A percentile compares a stretch with the other conserved stretches of the same genome.
phyloP scores from a whole-genome alignment of 768 basidiomycete species.

The Lanmaoa rubissima region DNA sequence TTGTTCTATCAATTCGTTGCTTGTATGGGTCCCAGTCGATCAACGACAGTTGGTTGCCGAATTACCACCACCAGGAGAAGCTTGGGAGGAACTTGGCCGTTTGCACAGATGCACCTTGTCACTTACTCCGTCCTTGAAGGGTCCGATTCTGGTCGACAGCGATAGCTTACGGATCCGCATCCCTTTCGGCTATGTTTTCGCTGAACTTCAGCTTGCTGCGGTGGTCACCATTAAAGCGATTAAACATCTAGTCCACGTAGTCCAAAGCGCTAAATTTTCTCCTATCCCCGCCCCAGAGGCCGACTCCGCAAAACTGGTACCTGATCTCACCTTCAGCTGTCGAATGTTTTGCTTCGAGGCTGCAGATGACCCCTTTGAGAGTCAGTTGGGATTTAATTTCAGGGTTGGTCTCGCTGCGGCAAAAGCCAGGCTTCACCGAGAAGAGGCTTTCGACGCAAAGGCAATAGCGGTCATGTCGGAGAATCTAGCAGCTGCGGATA shows the following conservation, averaged over 20 bases:
- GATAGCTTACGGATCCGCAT: constrained; percentile 75
- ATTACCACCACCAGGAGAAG: constrained; percentile 29
- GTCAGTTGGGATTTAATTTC: constrained; percentile 70
- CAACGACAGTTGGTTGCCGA: constrained; percentile 35
- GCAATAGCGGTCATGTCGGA: constrained; percentile 55
- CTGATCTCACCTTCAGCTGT: constrained; percentile 57
- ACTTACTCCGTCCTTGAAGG: constrained; percentile 30
- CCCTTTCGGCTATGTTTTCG: constrained; percentile 73
- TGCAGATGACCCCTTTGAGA: constrained; percentile 83
- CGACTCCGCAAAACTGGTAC: constrained; percentile 72
- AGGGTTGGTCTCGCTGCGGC: constrained; percentile 71
- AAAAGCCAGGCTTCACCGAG: constrained; percentile 64
- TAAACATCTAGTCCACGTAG: constrained; percentile 63
- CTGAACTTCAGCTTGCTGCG: constrained; percentile 72
- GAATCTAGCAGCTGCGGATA: constrained; percentile 30
- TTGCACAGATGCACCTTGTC: constrained; percentile 52
- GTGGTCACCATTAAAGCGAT: constrained; percentile 68
- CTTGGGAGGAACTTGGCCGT: constrained; percentile 75
- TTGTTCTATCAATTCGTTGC: constrained; percentile 41
- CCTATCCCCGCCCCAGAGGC: constrained; percentile 60
- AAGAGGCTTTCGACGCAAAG: constrained; percentile 79
- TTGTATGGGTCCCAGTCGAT: constrained; percentile 56
- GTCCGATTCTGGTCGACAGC: constrained; percentile 51
- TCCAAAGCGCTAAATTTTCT: constrained; percentile 49
- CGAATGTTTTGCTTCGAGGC: constrained; percentile 71